Base-by-base conservation (phyloP, 352 stramenopile genomes). In the Phytophthora constricta region DNA sequence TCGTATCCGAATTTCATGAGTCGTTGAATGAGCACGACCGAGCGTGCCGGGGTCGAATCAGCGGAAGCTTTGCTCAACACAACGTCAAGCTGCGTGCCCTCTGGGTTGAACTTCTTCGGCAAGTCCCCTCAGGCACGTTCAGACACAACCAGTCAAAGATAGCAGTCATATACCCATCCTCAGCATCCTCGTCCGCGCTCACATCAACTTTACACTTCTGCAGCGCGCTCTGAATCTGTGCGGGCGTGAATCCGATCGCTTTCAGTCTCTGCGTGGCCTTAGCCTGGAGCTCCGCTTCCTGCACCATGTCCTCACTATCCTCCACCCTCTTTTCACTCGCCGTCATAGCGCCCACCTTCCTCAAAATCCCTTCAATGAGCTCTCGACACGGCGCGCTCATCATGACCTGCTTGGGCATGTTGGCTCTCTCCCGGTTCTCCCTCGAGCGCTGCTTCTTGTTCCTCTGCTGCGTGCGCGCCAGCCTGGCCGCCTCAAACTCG, bases 401-500 rank as follows among this genome's bases (percentile, higher is more conserved):
- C 69, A 97, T 96, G 14, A 99, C 93, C 20, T 81, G 74, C 63
- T 91, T 92, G 28, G 87, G 74, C 34, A 86, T 67, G 74, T 98
- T 98, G 8, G 94, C 93, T 72, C 92, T 91, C 55, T 97, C 86
- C 34, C 93, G 84, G 48, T 96, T 97, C 80, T 98, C 93, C n/a
- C 94, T 82, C 52, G 91, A 69, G 17, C 89, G 88, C 66, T 87
- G 82, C 26, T 83, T 77, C 27, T 89, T 85, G 70, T 98, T 97
- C 14, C 86, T 78, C 57, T 87, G 76, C 49, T 92, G 68, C 0
- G 57, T 71, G 20, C 55, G 53, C 20, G 79, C 80, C 23, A 90
- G 68, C 50, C 89, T 83, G 9, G 79, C 81, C 4, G 81, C 74
- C 52, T 92, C 76, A 58, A 84, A 86, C 64, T 92, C 87, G 26